Percentiles rank a stretch among this genome's conserved stretches.
Evolutionary conservation across 2,329 filamentous ascomycete species (phyloP).

Genomic region (Sclerotiophoma versabilis): DNA sequence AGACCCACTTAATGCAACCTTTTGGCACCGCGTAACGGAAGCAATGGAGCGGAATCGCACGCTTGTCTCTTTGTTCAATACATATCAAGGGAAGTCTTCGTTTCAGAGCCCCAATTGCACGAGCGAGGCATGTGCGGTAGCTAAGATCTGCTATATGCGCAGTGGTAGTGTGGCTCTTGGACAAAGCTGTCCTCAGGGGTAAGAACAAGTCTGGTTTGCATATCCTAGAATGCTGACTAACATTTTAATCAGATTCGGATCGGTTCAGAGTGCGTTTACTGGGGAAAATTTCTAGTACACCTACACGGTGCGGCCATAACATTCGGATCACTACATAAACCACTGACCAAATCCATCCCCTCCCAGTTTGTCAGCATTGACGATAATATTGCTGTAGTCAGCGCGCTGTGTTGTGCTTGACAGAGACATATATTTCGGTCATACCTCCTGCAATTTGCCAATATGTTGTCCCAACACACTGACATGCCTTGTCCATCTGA

Average conservation of each 20-base stretch:
- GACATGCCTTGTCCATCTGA: background rate
- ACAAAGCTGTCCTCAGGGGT: constrained; percentile 8
- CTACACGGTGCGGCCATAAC: no score
- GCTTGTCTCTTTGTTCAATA: constrained; percentile 4
- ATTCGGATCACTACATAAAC: no score
- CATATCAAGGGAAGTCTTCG: background rate
- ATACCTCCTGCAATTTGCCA: background rate
- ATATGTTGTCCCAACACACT: background rate
- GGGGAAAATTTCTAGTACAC: background rate
- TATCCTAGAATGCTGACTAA: background rate
- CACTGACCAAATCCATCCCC: no score
- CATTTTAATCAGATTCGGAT: background rate
- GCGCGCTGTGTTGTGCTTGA: no score
- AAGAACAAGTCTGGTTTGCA: background rate
- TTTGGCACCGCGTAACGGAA: constrained; percentile 6
- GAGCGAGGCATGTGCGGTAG: constrained; percentile 2
- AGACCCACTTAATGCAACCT: constrained; percentile 5
- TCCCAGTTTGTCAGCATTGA: no score
- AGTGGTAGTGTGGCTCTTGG: constrained; percentile 8
- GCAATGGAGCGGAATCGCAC: constrained; percentile 5
- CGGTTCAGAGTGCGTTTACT: constrained; percentile 1
- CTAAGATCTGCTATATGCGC: constrained; percentile 7
- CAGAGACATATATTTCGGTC: no score
- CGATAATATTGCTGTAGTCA: no score
- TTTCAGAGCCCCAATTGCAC: constrained; percentile 3